phyloP scores from a whole-genome alignment of 306 rosid genomes.

The Dicorynia guianensis region DNA sequence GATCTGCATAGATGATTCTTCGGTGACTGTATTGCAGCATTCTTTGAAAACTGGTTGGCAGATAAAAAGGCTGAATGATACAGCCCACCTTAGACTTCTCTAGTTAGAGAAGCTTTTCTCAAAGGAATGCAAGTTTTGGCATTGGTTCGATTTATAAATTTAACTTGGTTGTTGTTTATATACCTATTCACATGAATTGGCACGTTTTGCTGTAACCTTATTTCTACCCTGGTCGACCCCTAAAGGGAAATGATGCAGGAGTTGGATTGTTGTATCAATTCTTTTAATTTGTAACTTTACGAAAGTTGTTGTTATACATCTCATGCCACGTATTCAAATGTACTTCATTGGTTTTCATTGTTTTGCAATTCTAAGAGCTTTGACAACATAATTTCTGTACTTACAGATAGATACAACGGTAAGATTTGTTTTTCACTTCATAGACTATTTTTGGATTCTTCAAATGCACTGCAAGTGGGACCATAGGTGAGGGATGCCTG shows the following conservation, averaged over 20 bases:
- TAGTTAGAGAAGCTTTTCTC: slow-evolving; percentile 39
- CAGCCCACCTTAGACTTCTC: slow-evolving; percentile 94
- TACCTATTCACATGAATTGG: slow-evolving; percentile 14
- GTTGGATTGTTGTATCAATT: slow-evolving; percentile 58
- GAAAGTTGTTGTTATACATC: slow-evolving; percentile 42
- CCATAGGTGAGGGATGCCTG: neutral
- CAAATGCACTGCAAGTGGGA: slow-evolving; percentile 15
- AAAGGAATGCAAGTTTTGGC: neutral
- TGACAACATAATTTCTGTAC: neutral
- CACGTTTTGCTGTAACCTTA: slow-evolving; percentile 45
- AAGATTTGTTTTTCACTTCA: neutral
- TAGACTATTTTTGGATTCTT: slow-evolving; percentile 3
- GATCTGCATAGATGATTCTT: slow-evolving; percentile 92
- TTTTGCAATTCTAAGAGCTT: slow-evolving; percentile 1
- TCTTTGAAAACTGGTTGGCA: slow-evolving; percentile 96
- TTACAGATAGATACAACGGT: neutral
- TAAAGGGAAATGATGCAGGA: slow-evolving; percentile 61
- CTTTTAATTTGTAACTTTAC: slow-evolving; percentile 49
- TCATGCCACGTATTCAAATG: slow-evolving; percentile 24
- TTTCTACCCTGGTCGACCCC: slow-evolving; percentile 36
- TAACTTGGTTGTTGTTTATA: slow-evolving; percentile 38
- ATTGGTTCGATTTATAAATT: neutral
- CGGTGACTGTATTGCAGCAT: slow-evolving; percentile 94
- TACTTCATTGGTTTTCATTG: slow-evolving; percentile 12
- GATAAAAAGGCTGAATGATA: slow-evolving; percentile 87